Evolutionary conservation across 1,284 basidiomycete species (phyloP), one percentile per base, ranked within the genome.

Genomic region (Tilletia indica): DNA sequence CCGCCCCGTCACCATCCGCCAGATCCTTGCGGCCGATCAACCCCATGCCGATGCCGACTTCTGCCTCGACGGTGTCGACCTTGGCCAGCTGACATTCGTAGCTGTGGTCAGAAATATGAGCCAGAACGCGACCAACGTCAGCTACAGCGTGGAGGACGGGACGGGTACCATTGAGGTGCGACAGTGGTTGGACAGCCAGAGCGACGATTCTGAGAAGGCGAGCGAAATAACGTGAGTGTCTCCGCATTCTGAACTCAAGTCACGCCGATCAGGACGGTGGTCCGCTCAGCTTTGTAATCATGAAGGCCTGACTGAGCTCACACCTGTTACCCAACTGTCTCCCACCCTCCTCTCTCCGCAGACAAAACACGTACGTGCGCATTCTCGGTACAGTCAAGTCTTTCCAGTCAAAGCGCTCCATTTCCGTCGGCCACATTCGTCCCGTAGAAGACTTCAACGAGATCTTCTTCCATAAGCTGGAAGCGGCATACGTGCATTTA

Each of bases 41-140:
- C 88, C 90, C 5, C 93, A 97, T 82, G 87, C 91, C 0, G 95
- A 98, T 77, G 91, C 93, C 1, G 93, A 95, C 69, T 95, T 94
- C 89, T 88, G 87, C 70, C 88, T 97, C 66, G 93, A 95, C 75
- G 90, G 90, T 25, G 86, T 88, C 4, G 93, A 96, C 75, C 87
- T 96, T 71, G 91, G 91, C 69, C 92, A 94, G 84, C 93, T 89
- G 68, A 86, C 87, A 14, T 83, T 96, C 69, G 91, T 98, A n/a
- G 96, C 89, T 0, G 89, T 91, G 77, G 90, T 97, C 8, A 87
- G 90, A 21, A 89, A 89, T 64, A 87, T 91, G 61, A 87, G 90
- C 70, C 86, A 86, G 19, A 91, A 93, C 75, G 88, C 92, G 0
- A 98, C 94, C 2, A 95, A 96, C 78, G 89, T 89, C 69, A 89